Percentiles rank a stretch among this genome's conserved stretches.
Evolutionary conservation across 192 early-diverging fungal genomes (phyloP).

Genomic region (Chytriomyces sp.): DNA sequence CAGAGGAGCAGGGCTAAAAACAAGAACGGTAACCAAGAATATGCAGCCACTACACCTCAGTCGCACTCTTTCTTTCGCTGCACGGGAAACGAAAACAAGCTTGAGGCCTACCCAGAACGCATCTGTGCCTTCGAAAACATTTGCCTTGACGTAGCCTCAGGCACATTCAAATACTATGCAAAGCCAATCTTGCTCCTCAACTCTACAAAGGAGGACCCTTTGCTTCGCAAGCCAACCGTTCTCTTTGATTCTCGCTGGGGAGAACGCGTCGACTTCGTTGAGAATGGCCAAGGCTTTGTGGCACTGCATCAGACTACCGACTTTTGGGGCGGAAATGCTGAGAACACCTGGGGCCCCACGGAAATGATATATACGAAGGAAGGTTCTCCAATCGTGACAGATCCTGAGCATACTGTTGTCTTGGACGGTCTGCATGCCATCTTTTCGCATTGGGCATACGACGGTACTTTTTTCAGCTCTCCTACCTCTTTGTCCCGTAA

Average conservation of each 20-base stretch:
- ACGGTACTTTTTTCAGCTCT: too few species aligned
- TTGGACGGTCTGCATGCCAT: conserved; percentile 21
- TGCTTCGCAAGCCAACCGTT: conserved; percentile 4
- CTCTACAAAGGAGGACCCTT: too few species aligned
- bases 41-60: too few species aligned
- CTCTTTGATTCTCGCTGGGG: conserved; percentile 24
- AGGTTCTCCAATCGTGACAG: not conserved
- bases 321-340: not conserved
- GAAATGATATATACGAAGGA: not conserved
- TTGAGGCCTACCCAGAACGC: conserved; percentile 15
- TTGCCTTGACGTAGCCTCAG: conserved; percentile 15
- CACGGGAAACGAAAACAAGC: conserved; percentile 20
- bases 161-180: conserved; percentile 24
- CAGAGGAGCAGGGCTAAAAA: too few species aligned
- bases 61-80: conserved; percentile 18
- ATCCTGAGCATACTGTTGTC: conserved; percentile 7
- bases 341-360: conserved; percentile 13
- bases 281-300: conserved; percentile 25
- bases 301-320: conserved; percentile 17
- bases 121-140: conserved; percentile 35
- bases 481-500: too few species aligned
- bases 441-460: conserved; percentile 27
- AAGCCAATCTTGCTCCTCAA: too few species aligned
- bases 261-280: conserved; percentile 12
- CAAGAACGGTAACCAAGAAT: too few species aligned